Conservation (phyloP, 2,329 filamentous ascomycete species). For the Aspergillus pseudoterreus region DNA sequence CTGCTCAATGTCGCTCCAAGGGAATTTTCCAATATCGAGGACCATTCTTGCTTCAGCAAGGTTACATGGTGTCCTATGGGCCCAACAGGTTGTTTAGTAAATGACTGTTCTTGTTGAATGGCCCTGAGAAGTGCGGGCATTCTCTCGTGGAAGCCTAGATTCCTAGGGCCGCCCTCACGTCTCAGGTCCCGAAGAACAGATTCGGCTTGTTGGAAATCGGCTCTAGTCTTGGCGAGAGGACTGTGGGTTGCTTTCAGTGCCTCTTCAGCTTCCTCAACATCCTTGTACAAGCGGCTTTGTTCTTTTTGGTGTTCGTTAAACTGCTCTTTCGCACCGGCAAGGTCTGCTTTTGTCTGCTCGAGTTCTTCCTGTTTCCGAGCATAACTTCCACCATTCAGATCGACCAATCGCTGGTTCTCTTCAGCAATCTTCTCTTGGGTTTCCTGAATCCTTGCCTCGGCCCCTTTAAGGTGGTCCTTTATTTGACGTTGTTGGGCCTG, state of each 20-base stretch:
- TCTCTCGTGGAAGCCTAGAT: constrained; percentile 61
- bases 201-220: constrained; percentile 55
- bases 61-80: constrained; percentile 77
- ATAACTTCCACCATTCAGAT: constrained; percentile 67
- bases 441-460: constrained; percentile 42
- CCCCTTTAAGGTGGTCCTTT: constrained; percentile 53
- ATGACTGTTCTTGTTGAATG: constrained; percentile 68
- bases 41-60: constrained; percentile 77
- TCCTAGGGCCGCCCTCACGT: constrained; percentile 56
- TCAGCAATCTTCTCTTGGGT: constrained; percentile 44
- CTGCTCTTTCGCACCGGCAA: constrained; percentile 42
- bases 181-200: constrained; percentile 51
- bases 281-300: constrained; percentile 31
- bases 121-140: constrained; percentile 62
- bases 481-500: constrained; percentile 65
- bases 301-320: constrained; percentile 42
- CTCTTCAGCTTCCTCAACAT: constrained; percentile 32
- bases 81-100: constrained; percentile 70
- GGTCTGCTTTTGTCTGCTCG: constrained; percentile 53
- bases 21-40: constrained; percentile 71
- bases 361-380: constrained; percentile 59
- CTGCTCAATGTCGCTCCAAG: constrained; percentile 67
- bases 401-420: constrained; percentile 57
- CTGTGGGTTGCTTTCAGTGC: constrained; percentile 20
- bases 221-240: constrained; percentile 43